A percentile compares a stretch with the other conserved stretches of the same genome.
These are phyloP conservation scores for Ceratocystis cubensis DNA, from an alignment of 2,329 filamentous ascomycete genomes.

Conservation along the genomic window DNA sequence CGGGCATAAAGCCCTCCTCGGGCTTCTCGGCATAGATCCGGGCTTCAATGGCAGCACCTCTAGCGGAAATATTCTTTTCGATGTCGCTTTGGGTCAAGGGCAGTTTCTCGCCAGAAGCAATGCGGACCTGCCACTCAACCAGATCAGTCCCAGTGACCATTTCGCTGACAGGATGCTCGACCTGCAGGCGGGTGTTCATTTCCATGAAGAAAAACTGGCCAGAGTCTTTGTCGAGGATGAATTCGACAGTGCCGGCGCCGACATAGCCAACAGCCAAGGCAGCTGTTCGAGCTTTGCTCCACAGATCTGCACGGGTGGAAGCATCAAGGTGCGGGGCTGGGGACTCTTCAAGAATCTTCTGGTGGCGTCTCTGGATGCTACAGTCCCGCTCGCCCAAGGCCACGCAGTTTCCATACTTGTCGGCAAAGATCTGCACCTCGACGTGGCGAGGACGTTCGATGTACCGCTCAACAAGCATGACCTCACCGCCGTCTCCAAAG, in stretches of 20 bases:
- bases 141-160: conserved; percentile 60
- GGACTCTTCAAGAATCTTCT: conserved; percentile 84
- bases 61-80: conserved; percentile 57
- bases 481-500: conserved; percentile 67
- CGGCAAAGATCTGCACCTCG: conserved; percentile 83
- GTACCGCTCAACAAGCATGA: conserved; percentile 75
- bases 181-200: conserved; percentile 81
- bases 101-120: conserved; percentile 44
- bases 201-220: conserved; percentile 74
- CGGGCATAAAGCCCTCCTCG: conserved; percentile 80
- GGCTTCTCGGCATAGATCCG: conserved; percentile 95
- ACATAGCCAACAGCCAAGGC: conserved; percentile 71
- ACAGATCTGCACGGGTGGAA: conserved; percentile 46
- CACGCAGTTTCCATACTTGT: conserved; percentile 64
- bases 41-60: conserved; percentile 86
- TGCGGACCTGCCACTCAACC: conserved; percentile 92
- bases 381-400: conserved; percentile 83
- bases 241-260: conserved; percentile 84
- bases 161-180: conserved; percentile 85
- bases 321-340: conserved; percentile 59
- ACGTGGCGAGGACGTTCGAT: conserved; percentile 70
- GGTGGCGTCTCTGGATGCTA: conserved; percentile 73
- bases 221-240: conserved; percentile 72
- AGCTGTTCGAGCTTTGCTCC: conserved; percentile 52
- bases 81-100: conserved; percentile 50